phyloP scores from a whole-genome alignment of 2,329 filamentous ascomycete species.

The Aspergillus melleus region DNA sequence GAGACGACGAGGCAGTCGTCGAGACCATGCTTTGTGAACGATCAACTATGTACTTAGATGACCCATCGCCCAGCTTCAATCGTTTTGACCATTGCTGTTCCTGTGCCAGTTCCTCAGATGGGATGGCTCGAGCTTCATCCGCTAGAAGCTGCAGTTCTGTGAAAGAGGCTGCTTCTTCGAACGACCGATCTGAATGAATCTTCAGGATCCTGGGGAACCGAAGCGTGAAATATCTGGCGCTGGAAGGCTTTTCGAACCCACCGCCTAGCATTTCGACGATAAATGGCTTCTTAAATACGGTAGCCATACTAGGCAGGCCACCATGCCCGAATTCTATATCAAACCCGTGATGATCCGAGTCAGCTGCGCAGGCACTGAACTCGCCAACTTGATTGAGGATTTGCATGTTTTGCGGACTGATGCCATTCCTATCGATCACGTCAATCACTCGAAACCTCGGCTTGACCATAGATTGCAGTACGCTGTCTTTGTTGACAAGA shows the following conservation, averaged over 20 bases:
- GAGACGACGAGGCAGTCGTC: slow-evolving; percentile 19
- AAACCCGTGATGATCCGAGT: slow-evolving; percentile 37
- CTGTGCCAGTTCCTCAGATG: slow-evolving; percentile 56
- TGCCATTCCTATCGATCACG: slow-evolving; percentile 51
- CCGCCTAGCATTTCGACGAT: slow-evolving; percentile 80
- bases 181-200: slow-evolving; percentile 73
- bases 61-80: slow-evolving; percentile 55
- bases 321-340: slow-evolving; percentile 49
- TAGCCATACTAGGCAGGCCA: slow-evolving; percentile 34
- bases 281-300: slow-evolving; percentile 67
- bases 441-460: slow-evolving; percentile 69
- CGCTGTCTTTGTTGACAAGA: slow-evolving; percentile 65
- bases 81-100: slow-evolving; percentile 64
- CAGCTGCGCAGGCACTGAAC: slow-evolving; percentile 43
- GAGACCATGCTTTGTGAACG: slow-evolving; percentile 26
- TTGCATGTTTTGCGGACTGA: slow-evolving; percentile 54
- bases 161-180: slow-evolving; percentile 68
- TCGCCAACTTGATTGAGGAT: slow-evolving; percentile 52
- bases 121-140: slow-evolving; percentile 52
- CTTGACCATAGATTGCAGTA: slow-evolving; percentile 49
- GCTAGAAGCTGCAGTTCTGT: slow-evolving; percentile 69
- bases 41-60: slow-evolving; percentile 24
- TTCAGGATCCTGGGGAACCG: slow-evolving; percentile 76
- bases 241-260: slow-evolving; percentile 71
- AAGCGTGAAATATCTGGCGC: slow-evolving; percentile 69